Percentiles rank a stretch among this genome's conserved stretches.
These are phyloP conservation scores for Candida sakaeoensis DNA, from an alignment of 805 yeast species.

Conservation along the genomic window DNA sequence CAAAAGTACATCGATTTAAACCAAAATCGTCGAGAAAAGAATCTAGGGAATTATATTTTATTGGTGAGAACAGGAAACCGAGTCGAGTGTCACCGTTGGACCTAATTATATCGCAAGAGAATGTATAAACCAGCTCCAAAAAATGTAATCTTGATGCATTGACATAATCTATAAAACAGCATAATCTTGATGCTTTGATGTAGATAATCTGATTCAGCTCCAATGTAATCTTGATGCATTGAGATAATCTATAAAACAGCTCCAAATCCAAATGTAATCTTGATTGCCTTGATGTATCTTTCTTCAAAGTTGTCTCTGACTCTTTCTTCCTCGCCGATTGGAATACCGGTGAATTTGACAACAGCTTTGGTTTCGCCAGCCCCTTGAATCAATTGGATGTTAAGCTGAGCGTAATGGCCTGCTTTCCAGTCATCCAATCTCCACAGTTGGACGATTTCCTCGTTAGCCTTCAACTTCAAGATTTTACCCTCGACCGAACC, in stretches of 20 bases:
- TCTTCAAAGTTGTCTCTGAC: constrained; percentile 83
- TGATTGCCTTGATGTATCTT: constrained; percentile 85
- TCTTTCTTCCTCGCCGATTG: constrained; percentile 90
- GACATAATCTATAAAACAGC: too few species aligned
- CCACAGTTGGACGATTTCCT: constrained; percentile 74
- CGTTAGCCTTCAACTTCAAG: constrained; percentile 52
- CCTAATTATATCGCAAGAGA: not conserved
- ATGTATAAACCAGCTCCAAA: constrained; percentile 80
- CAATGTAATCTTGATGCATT: too few species aligned
- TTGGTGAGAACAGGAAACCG: constrained; percentile 47
- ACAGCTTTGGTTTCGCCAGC: constrained; percentile 79
- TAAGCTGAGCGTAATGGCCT: constrained; percentile 74
- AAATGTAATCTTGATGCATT: constrained; percentile 87
- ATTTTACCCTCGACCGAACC: constrained; percentile 81
- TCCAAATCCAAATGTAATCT: constrained; percentile 91
- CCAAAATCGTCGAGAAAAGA: constrained; percentile 79
- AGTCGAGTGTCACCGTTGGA: not conserved
- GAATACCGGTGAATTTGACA: constrained; percentile 82
- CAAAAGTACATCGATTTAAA: constrained; percentile 62
- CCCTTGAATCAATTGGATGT: constrained; percentile 68
- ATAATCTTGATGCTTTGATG: too few species aligned
- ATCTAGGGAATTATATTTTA: constrained; percentile 79
- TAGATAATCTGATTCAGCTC: too few species aligned
- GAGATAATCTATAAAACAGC: constrained; percentile 56
- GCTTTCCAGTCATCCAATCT: constrained; percentile 82